Base-by-base conservation (phyloP, 2,329 filamentous ascomycete genomes). In the Intubia oerlemansii region DNA sequence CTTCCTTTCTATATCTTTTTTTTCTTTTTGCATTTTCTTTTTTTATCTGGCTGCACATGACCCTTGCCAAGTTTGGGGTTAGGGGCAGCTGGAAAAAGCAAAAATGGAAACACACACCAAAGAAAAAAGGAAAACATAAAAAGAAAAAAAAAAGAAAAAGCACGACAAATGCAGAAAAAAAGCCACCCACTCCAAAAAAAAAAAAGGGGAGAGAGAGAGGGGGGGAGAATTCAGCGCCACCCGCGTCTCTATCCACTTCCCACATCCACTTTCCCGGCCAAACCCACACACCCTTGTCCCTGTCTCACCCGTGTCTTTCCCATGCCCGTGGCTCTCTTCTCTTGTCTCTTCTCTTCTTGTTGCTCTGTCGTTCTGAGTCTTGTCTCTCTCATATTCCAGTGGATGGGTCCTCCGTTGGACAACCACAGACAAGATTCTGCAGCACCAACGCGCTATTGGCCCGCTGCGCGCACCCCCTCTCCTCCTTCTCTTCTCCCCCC, bases 321-420 rank as follows among this genome's bases (percentile, higher is more conserved):
- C 30, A 33, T 25, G 28, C 32, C 36, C 35, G 31, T 31, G 35
- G 30, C 36, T 29, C 25, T 18, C 5, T 31, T 20, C 28, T 31
- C 31, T 15, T 25, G 15, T 30, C 15, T 26, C 17, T 12, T 21
- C 22, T 13, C 24, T 22, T 16, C 24, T n/a, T 14, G 17, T 17
- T 43, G 45, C 48, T 53, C 44, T 44, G 42, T 48, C 41, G 46
- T 43, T 49, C 48, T 43, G 47, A n/a, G n/a, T n/a, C n/a, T n/a
- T n/a, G n/a, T n/a, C n/a, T n/a, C n/a, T n/a, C n/a, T n/a, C n/a
- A n/a, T n/a, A n/a, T n/a, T n/a, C n/a, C n/a, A n/a, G n/a, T n/a
- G n/a, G n/a, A n/a, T 61, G 57, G 57, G 40, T 46, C 52, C 56
- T 51, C 45, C 41, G 58, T 65, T 62, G 53, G 60, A 56, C 51